Percentiles rank a stretch among this genome's conserved stretches.
phyloP scores from a whole-genome alignment of 2,329 filamentous ascomycete species.

The Colletotrichum australisinense region DNA sequence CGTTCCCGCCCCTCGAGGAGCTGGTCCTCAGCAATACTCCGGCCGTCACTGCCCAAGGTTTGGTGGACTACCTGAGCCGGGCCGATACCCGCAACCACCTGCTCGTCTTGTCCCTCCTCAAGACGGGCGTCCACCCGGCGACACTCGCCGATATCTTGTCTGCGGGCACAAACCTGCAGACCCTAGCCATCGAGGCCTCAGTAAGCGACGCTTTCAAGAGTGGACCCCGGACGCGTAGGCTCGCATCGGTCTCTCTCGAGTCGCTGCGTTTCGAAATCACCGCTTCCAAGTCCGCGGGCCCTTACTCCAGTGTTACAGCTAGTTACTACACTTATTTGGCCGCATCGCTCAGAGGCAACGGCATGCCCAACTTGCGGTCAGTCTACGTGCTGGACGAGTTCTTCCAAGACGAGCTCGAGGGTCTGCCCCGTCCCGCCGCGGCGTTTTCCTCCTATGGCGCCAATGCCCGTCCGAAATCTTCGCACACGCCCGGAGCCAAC shows the following conservation, averaged over 20 bases:
- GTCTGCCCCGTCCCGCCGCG: slow-evolving; percentile 70
- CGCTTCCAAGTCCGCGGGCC: slow-evolving; percentile 64
- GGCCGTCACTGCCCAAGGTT: slow-evolving; percentile 76
- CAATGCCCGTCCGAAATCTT: slow-evolving; percentile 49
- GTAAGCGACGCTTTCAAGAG: slow-evolving; percentile 62
- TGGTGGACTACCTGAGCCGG: slow-evolving; percentile 74
- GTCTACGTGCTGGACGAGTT: slow-evolving; percentile 88
- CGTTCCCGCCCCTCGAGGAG: slow-evolving; percentile 80
- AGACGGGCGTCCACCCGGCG: slow-evolving; percentile 76
- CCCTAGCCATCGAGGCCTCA: slow-evolving; percentile 65
- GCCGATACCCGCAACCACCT: slow-evolving; percentile 71
- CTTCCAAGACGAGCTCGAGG: slow-evolving; percentile 83
- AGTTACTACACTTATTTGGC: slow-evolving; percentile 89
- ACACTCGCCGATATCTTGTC: slow-evolving; percentile 71
- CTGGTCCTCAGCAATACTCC: slow-evolving; percentile 79
- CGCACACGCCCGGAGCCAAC: slow-evolving; percentile 40
- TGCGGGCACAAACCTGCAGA: slow-evolving; percentile 66
- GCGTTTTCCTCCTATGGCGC: slow-evolving; percentile 53
- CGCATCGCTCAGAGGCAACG: slow-evolving; percentile 80
- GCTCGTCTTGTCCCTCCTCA: slow-evolving; percentile 75
- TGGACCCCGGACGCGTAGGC: slow-evolving; percentile 63
- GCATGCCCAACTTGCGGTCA: slow-evolving; percentile 77
- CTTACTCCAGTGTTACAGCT: slow-evolving; percentile 65
- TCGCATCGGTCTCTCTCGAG: slow-evolving; percentile 76
- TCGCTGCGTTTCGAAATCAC: slow-evolving; percentile 88